A percentile compares a stretch with the other conserved stretches of the same genome.
phyloP scores from a whole-genome alignment of 371 early-diverging fungal genomes.

The Amoeboaphelidium protococcarum region DNA sequence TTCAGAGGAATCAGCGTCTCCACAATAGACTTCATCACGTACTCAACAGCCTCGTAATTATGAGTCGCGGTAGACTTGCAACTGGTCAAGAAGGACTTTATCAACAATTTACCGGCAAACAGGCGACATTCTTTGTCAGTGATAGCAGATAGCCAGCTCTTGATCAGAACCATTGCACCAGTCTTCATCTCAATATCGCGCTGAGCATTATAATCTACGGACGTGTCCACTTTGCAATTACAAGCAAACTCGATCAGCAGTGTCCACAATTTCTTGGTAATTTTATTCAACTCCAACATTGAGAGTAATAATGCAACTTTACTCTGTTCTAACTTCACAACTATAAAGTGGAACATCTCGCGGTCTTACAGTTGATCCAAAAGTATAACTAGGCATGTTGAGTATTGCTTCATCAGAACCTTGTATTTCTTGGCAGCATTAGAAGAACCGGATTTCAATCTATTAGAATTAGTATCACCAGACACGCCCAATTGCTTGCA shows the following conservation, averaged over 20 bases:
- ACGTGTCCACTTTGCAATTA: too few relatives aligned
- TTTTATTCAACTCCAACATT: too few relatives aligned
- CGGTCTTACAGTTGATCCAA: slow-evolving; percentile 1
- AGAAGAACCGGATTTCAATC: background rate
- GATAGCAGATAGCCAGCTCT: slow-evolving; percentile 26
- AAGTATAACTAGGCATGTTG: background rate
- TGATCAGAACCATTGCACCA: too few relatives aligned
- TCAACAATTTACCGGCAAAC: too few relatives aligned
- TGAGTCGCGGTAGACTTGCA: slow-evolving; percentile 43
- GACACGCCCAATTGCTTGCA: background rate
- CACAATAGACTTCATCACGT: slow-evolving; percentile 66
- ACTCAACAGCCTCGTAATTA: slow-evolving; percentile 49
- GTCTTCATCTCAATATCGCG: too few relatives aligned
- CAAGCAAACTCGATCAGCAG: too few relatives aligned
- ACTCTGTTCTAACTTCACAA: too few relatives aligned
- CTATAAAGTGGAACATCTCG: background rate
- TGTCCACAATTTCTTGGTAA: too few relatives aligned
- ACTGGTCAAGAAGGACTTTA: slow-evolving; percentile 44
- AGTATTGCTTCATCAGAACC: background rate
- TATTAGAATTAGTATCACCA: background rate
- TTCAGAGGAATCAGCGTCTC: slow-evolving; percentile 51
- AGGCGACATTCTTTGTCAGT: too few relatives aligned
- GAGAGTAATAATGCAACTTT: too few relatives aligned
- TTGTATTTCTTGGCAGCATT: background rate
- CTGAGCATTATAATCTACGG: too few relatives aligned